Conservation (phyloP, 2,329 filamentous ascomycete genomes). For the Lecanicillium sp. region DNA sequence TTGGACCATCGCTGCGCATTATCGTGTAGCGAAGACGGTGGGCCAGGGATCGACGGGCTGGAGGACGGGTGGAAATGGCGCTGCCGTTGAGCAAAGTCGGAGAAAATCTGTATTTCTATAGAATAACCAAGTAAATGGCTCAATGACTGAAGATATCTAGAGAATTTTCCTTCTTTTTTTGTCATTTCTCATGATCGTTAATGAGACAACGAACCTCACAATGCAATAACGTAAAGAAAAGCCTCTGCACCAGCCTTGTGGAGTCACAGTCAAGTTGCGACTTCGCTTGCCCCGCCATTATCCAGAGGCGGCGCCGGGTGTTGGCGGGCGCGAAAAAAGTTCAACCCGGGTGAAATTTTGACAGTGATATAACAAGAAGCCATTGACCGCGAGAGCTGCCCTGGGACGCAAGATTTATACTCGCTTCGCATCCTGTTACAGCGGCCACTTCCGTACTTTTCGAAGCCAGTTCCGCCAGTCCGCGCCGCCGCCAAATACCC, state of each 20-base stretch:
- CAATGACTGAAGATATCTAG: too few relatives aligned
- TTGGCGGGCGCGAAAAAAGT: conserved; percentile 7
- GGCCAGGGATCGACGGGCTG: conserved; percentile 1
- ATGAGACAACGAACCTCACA: too few relatives aligned
- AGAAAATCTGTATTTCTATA: neutral
- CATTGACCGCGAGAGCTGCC: too few relatives aligned
- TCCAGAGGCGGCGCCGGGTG: conserved; percentile 2
- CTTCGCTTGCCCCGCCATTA: conserved; percentile 8
- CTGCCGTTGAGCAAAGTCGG: neutral
- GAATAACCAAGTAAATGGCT: neutral
- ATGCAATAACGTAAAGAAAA: too few relatives aligned
- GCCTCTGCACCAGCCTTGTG: conserved; percentile 1
- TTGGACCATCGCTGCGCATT: conserved; percentile 4
- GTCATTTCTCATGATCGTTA: too few relatives aligned
- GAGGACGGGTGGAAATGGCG: conserved; percentile 13
- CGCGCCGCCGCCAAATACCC: too few relatives aligned
- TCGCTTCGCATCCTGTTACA: too few relatives aligned
- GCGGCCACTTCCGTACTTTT: too few relatives aligned
- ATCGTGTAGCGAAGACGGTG: conserved; percentile 8
- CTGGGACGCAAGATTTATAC: too few relatives aligned
- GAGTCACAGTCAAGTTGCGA: too few relatives aligned
- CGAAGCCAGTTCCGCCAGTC: too few relatives aligned
- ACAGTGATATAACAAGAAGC: neutral
- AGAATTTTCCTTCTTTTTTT: too few relatives aligned
- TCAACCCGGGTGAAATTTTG: neutral